Evolutionary conservation across 2,329 filamentous ascomycete genomes (phyloP), one percentile per base, ranked within the genome.

Genomic region (Trichoderma breve): DNA sequence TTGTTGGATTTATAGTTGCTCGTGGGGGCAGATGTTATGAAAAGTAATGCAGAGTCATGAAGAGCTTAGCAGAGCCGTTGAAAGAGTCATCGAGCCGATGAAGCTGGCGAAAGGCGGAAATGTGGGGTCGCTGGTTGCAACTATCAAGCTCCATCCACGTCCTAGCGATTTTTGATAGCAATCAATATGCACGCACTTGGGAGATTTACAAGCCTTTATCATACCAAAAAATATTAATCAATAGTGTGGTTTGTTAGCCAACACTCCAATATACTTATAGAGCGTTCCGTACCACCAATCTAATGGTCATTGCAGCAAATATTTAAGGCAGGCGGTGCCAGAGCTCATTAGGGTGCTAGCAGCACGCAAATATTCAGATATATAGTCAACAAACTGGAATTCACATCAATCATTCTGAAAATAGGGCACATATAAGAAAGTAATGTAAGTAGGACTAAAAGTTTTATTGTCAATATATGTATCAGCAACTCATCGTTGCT

Each of bases 1-100:
- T n/a, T 12, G 9, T 9, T 6, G 6, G 8, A n/a, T 28, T 67
- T 39, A 57, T n/a, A 39, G 15, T 3, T 57, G 47, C 3, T n/a
- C 14, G 15, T n/a, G 47, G n/a, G 11, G 24, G 11, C n/a, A 8
- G 36, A 62, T 43, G 7, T 2, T 4, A 4, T n/a, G 21, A 24
- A 32, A 39, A 51, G 12, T 18, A 60, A 51, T 6, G 28, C 11
- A 70, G 67, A 63, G 39, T 70, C 55, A 70, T 34, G 11, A 34
- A 66, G 63, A 66, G 28, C 14, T 30, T 63, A 43, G 21, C 34
- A 47, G 15, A 47, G 39, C 47, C 36, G 63, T 7, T 36, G 18
- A 57, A 51, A 61, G 66, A 60, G 66, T 69, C 66, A 69, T 69
- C 57, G 66, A 28, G 53, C 66, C 53, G 55, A 69, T 61, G 66